Evolutionary conservation across 1,284 basidiomycete species (phyloP), one percentile per base, ranked within the genome.

Genomic region (Bjerkandera adusta): DNA sequence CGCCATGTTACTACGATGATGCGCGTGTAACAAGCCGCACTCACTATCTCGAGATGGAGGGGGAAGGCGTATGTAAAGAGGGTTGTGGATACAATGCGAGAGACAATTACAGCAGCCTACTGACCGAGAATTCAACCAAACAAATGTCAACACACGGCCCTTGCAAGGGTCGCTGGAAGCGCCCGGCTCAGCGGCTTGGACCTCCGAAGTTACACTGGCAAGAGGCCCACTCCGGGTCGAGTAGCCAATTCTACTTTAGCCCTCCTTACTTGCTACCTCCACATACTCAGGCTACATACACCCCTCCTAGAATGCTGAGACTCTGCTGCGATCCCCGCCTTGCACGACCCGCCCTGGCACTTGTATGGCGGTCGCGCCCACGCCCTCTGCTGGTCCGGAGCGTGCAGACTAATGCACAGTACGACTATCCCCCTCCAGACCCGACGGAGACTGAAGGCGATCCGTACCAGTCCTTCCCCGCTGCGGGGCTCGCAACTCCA

Each of bases 401-500:
- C 44, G 46, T 79, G 11, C 69, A 69, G 44, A 77, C 76, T 12
- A 74, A 79, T 57, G 62, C 70, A 6, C 71, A 68, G 22, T 68
- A 68, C 46, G 70, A 73, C 36, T 67, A 68, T 45, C 45, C 53
- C 16, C 50, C 63, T 25, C 62, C 58, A 44, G 65, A 68, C 36
- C 44, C 59, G 18, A 60, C 6, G 16, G 34, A 42, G 8, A 64
- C 30, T 43, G 35, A 34, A 49, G 58, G 34, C 43, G 5, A 55
- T 37, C 40, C 61, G 15, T 57, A 55, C 45, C 48, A 62, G 36
- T 62, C 59, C n/a, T n/a, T n/a, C n/a, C n/a, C n/a, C 35, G 64
- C 68, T 24, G 62, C 62, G 30, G 75, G 77, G 35, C 64, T 87
- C 45, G 81, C 83, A 16, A 89, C 84, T 16, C 87, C 87, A 33